Evolutionary conservation across 306 rosid species (phyloP).

Genomic region (Vigna mungo): DNA sequence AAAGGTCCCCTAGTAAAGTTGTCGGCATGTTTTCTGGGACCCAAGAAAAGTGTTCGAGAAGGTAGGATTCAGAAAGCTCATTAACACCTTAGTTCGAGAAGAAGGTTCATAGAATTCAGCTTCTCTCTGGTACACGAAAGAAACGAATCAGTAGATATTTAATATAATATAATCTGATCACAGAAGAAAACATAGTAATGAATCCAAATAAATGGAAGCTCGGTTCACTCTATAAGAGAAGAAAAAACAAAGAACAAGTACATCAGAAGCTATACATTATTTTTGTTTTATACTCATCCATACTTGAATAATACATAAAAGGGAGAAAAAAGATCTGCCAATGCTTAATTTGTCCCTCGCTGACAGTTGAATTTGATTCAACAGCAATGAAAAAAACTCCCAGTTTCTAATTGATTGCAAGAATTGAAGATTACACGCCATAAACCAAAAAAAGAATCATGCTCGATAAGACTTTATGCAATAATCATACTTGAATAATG

Average conservation of each 20-base stretch:
- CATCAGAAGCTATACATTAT: slow-evolving; percentile 40
- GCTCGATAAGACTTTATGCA: not conserved
- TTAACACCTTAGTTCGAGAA: slow-evolving; percentile 39
- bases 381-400: not conserved
- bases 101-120: slow-evolving; percentile 99
- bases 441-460: too few species aligned
- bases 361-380: slow-evolving; percentile 5
- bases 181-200: slow-evolving; percentile 9
- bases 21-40: too few species aligned
- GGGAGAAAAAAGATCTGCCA: slow-evolving; percentile 11
- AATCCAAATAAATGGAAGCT: slow-evolving; percentile 99
- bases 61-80: too few species aligned
- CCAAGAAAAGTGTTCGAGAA: too few species aligned
- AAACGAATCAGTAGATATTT: slow-evolving; percentile 43
- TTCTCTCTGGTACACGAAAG: slow-evolving; percentile 74
- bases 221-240: slow-evolving; percentile 84
- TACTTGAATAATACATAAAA: slow-evolving; percentile 18
- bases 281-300: slow-evolving; percentile 12
- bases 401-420: not conserved
- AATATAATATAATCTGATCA: not conserved
- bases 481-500: too few species aligned
- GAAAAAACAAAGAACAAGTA: slow-evolving; percentile 33
- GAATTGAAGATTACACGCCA: not conserved
- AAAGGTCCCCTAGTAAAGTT: too few species aligned
- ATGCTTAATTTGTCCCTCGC: slow-evolving; percentile 22